A percentile compares a stretch with the other conserved stretches of the same genome.
phyloP scores from a whole-genome alignment of 2,329 filamentous ascomycete genomes.

The Cladophialophora chaetospira region DNA sequence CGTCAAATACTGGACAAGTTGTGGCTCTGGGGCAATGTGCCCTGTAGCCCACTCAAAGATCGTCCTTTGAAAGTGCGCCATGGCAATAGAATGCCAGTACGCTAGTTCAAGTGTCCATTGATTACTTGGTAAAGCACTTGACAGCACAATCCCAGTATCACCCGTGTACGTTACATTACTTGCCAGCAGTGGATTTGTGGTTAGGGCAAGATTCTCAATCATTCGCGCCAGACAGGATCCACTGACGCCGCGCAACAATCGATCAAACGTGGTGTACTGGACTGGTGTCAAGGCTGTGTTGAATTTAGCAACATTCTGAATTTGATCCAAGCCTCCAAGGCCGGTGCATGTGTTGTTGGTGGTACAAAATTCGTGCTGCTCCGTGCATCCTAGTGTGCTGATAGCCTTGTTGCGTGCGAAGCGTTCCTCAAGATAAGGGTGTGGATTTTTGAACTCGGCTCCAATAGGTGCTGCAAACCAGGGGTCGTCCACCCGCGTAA shows the following conservation, averaged over 20 bases:
- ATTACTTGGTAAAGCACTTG: slow-evolving; percentile 18
- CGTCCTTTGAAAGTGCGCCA: slow-evolving; percentile 27
- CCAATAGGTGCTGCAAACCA: slow-evolving; percentile 26
- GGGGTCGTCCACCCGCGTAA: slow-evolving; percentile 24
- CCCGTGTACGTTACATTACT: slow-evolving; percentile 12
- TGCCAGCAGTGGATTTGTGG: slow-evolving; percentile 18
- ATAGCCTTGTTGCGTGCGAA: slow-evolving; percentile 20
- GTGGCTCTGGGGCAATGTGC: slow-evolving; percentile 19
- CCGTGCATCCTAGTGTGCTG: slow-evolving; percentile 25
- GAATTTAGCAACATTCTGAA: slow-evolving; percentile 21
- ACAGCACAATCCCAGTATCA: slow-evolving; percentile 10
- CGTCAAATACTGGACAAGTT: slow-evolving; percentile 5
- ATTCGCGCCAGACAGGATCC: background rate
- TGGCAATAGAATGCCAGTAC: slow-evolving; percentile 27
- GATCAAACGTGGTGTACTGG: slow-evolving; percentile 26
- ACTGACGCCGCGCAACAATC: slow-evolving; percentile 20
- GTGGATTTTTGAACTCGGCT: background rate
- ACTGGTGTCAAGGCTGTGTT: slow-evolving; percentile 16
- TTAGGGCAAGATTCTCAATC: background rate
- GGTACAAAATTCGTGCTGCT: slow-evolving; percentile 28
- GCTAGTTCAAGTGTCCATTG: slow-evolving; percentile 26
- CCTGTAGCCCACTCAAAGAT: slow-evolving; percentile 24
- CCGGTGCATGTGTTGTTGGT: slow-evolving; percentile 20
- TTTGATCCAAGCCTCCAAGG: slow-evolving; percentile 22
- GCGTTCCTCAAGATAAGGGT: slow-evolving; percentile 13